Conservation (phyloP, 1,284 basidiomycete species). For the Erythrobasidium hasegawianum region DNA sequence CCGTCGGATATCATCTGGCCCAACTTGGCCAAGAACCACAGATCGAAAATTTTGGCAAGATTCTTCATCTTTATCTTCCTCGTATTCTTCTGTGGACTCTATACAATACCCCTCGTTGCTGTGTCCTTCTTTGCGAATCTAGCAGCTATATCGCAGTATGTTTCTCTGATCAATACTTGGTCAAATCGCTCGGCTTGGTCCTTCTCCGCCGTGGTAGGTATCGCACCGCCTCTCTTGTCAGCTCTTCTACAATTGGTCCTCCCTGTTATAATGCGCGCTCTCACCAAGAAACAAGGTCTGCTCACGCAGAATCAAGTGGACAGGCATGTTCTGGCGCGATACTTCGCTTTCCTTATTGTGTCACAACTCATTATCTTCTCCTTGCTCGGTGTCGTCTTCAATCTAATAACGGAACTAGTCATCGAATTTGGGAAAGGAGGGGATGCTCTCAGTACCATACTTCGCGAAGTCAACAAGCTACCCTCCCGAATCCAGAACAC, state of each 20-base stretch:
- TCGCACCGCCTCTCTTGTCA: slow-evolving; percentile 79
- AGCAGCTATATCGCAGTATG: slow-evolving; percentile 55
- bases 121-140: slow-evolving; percentile 79
- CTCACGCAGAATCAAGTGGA: slow-evolving; percentile 71
- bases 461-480: slow-evolving; percentile 38
- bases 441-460: slow-evolving; percentile 34
- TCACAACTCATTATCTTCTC: slow-evolving; percentile 84
- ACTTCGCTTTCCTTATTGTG: slow-evolving; percentile 86
- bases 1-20: slow-evolving; percentile 74
- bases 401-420: slow-evolving; percentile 53
- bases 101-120: slow-evolving; percentile 79
- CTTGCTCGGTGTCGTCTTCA: slow-evolving; percentile 79
- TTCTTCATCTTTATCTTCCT: slow-evolving; percentile 72
- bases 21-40: slow-evolving; percentile 72
- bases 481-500: slow-evolving; percentile 38
- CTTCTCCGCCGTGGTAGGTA: slow-evolving; percentile 51
- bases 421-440: slow-evolving; percentile 38
- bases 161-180: slow-evolving; percentile 70
- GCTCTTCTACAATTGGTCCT: slow-evolving; percentile 82
- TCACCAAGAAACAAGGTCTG: slow-evolving; percentile 55
- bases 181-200: slow-evolving; percentile 43
- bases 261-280: slow-evolving; percentile 78
- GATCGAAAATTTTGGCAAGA: slow-evolving; percentile 63
- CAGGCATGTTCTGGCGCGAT: slow-evolving; percentile 80
- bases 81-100: slow-evolving; percentile 69